Evolutionary conservation across 768 basidiomycete species (phyloP), one percentile per base, ranked within the genome.

Genomic region (Trametes elegans): DNA sequence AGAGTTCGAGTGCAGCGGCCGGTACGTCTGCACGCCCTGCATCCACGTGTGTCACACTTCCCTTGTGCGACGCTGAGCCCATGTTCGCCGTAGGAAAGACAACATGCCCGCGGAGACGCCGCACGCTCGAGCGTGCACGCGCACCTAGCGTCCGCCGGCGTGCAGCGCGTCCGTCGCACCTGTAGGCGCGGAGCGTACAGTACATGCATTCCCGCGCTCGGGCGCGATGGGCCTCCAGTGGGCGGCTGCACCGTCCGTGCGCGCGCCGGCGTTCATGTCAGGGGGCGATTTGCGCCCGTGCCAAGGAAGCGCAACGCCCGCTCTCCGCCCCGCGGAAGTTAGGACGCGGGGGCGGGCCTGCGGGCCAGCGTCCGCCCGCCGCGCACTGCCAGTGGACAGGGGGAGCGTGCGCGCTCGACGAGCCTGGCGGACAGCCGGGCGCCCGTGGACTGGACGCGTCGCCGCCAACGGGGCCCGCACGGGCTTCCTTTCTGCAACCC

Each of bases 1-100:
- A n/a, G n/a, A n/a, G 34, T 31, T 45, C 19, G 21, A 31, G 42
- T 21, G 16, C 34, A 42, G 47, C 42, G 43, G 49, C 49, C 50
- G 55, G 55, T 57, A 50, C 43, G 55, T 46, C n/a, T 51, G 48
- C 21, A 50, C 35, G 34, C 28, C 35, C 51, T 39, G n/a, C 54
- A 11, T 57, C 55, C 55, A 57, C 55, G 49, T 57, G 55, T 26
- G 18, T 41, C 44, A 41, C 18, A 43, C 46, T 41, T 38, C 24
- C 23, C 31, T 21, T 35, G n/a, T n/a, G n/a, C n/a, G n/a, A n/a
- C 10, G 29, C 19, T 21, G 31, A 26, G 31, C 13, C 21, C 27
- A 9, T 34, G 38, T 39, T 31, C 36, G 18, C 41, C 23, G 24
- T 26, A 18, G 14, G 14, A 7, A 26, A 19, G 41, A 27, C 38